phyloP scores from a whole-genome alignment of 257 asterid genomes.

The Rhazya stricta region DNA sequence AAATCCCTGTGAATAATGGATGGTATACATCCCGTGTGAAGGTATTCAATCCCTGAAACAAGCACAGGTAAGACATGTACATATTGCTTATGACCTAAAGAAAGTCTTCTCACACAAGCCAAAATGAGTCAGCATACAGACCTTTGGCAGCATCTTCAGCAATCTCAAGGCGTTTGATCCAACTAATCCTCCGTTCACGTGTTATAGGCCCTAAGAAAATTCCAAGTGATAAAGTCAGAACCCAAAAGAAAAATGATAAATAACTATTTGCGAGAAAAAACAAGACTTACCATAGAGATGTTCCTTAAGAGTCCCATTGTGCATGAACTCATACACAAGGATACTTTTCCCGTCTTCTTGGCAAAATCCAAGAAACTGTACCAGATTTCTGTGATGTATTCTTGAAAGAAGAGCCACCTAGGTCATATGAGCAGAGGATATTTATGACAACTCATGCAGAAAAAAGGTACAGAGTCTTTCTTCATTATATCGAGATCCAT shows the following conservation, averaged over 20 bases:
- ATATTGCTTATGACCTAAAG: neutral
- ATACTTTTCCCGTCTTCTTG: constrained; percentile 90
- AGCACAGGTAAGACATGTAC: constrained; percentile 6
- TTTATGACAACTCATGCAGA: neutral
- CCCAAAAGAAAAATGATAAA: neutral
- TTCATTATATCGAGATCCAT: neutral
- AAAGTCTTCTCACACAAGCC: constrained; percentile 1
- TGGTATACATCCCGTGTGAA: constrained; percentile 97
- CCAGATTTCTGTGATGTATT: constrained; percentile 94
- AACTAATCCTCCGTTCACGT: constrained; percentile 62
- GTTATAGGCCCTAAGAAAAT: constrained; percentile 54
- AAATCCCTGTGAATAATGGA: constrained; percentile 90
- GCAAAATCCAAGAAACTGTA: constrained; percentile 94
- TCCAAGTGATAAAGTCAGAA: constrained; percentile 10
- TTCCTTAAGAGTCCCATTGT: constrained; percentile 88
- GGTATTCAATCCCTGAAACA: constrained; percentile 90
- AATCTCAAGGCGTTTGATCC: constrained; percentile 94
- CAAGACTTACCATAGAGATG: constrained; percentile 67
- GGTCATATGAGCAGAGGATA: constrained; percentile 13
- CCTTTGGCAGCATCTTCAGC: constrained; percentile 99
- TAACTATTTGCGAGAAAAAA: neutral
- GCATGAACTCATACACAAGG: constrained; percentile 95
- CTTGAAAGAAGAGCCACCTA: constrained; percentile 99
- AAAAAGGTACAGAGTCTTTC: neutral
- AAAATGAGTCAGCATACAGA: constrained; percentile 27